Evolutionary conservation across 176 grass and related monocot genomes (phyloP).

Genomic region (Bonia amplexicaulis): DNA sequence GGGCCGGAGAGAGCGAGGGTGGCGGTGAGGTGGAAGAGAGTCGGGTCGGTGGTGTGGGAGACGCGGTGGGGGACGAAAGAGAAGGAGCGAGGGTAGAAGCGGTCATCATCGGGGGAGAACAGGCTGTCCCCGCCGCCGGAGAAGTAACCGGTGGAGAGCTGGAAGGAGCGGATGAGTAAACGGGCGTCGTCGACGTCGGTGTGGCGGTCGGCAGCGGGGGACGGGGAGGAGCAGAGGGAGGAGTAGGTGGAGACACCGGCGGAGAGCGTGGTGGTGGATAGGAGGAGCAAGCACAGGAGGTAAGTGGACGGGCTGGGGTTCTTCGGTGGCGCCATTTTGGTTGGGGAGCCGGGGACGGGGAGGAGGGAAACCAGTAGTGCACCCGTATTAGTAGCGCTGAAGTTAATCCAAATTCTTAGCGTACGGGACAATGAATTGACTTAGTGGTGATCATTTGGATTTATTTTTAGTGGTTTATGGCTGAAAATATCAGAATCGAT

Average conservation of each 20-base stretch:
- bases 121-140: conserved; percentile 21
- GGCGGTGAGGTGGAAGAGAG: conserved; percentile 22
- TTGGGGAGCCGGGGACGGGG: too few species aligned
- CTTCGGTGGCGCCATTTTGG: neutral
- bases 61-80: conserved; percentile 14
- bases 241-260: neutral
- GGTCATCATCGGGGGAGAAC: conserved; percentile 9
- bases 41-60: neutral
- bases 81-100: conserved; percentile 19
- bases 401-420: too few species aligned
- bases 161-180: conserved; percentile 1
- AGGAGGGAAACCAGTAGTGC: too few species aligned
- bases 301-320: neutral
- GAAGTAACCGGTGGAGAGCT: conserved; percentile 42
- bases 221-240: neutral
- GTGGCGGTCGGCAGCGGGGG: neutral
- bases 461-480: too few species aligned
- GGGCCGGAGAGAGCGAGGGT: conserved; percentile 35
- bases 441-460: too few species aligned
- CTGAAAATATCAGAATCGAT: too few species aligned
- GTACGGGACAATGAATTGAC: too few species aligned
- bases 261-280: neutral
- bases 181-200: neutral
- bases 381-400: too few species aligned
- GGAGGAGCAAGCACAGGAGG: neutral